Percentiles rank a stretch among this genome's conserved stretches.
Evolutionary conservation across 1,284 basidiomycete genomes (phyloP).

Genomic region (Irpex sp.): DNA sequence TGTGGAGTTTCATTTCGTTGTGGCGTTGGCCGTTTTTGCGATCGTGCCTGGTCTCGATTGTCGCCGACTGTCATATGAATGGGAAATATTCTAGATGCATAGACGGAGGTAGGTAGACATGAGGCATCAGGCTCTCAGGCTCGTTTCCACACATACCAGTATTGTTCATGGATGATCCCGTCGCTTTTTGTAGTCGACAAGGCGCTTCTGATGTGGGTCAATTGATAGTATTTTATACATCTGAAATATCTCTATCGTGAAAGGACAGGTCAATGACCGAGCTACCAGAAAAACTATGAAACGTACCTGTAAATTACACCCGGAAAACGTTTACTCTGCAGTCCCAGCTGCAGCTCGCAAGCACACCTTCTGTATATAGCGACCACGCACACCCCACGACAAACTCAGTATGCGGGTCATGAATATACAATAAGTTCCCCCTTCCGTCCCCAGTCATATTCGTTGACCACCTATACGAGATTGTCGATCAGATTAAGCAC

Average conservation of each 20-base stretch:
- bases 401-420: constrained; percentile 92
- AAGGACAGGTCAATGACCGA: not conserved
- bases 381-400: constrained; percentile 92
- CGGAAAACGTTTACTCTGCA: constrained; percentile 78
- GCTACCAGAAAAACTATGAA: not conserved
- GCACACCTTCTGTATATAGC: constrained; percentile 77
- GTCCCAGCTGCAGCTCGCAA: constrained; percentile 93
- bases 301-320: constrained; percentile 20
- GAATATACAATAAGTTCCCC: constrained; percentile 61
- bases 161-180: not conserved
- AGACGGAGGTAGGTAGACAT: not conserved
- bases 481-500: constrained; percentile 9
- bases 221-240: not conserved
- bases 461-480: constrained; percentile 55
- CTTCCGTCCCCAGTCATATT: constrained; percentile 45
- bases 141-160: not conserved
- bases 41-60: not conserved
- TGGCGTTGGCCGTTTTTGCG: not conserved
- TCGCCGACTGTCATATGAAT: not conserved
- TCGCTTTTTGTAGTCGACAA: not conserved
- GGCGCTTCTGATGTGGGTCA: not conserved
- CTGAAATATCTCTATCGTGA: not conserved
- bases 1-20: not conserved
- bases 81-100: not conserved
- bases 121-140: not conserved